Base-by-base conservation (phyloP, 345 rosid species). In the Cochlearia excelsa region DNA sequence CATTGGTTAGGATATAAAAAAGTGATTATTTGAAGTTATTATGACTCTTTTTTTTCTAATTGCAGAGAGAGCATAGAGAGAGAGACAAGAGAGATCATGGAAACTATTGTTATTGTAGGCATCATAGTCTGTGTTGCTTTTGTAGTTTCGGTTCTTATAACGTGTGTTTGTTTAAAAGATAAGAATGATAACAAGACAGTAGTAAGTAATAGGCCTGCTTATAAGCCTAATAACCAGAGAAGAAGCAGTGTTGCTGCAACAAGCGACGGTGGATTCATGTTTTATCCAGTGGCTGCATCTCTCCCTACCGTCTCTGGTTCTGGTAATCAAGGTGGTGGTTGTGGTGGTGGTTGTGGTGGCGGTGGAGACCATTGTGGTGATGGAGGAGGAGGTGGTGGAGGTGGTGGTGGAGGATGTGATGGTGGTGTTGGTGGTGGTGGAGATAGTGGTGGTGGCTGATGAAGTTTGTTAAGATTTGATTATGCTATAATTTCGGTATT, bases 231-330 rank as follows among this genome's bases (percentile, higher is more conserved):
- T 42, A 67, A 58, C 53, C 40, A 44, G 28, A 67, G 71, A 44
- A 60, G 42, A 9, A 35, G 10, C 7, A 59, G 9, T 35, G 54
- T 51, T 28, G 35, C 58, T 33, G 44, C 40, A 48, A 2, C n/a
- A 42, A 51, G 27, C 52, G 11, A 30, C 51, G 59, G 53, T 43
- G 6, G 10, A 58, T 42, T 50, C 37, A 33, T 50, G 51, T 11
- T 49, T 49, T 66, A 50, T 67, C 59, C 71, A 43, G 53, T 53
- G 3, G 64, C 65, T 43, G 52, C 58, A 10, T 67, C 71, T 67
- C 71, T 67, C 8, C 59, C 71, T 50, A 50, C 64, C 50, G 16
- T 57, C 26, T 58, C 52, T 46, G 37, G 26, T 40, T 49, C 70
- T 1, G 30, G 26, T 29, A 23, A 50, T 41, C 29, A 35, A 1